Conservation (phyloP, 2,329 filamentous ascomycete species). For the Microsporum canis region DNA sequence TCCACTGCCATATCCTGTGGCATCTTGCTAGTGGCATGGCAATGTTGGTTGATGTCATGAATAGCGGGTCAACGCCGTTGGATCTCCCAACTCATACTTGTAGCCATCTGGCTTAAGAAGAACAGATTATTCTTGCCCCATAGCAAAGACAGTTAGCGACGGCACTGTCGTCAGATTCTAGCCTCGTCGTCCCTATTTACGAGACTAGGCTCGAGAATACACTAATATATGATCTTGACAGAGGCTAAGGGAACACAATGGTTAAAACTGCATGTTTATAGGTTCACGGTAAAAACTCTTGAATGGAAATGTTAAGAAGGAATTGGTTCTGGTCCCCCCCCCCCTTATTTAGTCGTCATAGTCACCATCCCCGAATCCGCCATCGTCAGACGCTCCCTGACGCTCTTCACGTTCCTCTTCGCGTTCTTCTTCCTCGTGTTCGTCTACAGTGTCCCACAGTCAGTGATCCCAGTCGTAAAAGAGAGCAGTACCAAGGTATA, state of each 20-base stretch:
- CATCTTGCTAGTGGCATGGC: conserved; percentile 40
- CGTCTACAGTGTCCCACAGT: background rate
- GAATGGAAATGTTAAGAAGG: too few species aligned
- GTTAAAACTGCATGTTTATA: too few species aligned
- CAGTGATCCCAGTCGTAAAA: background rate
- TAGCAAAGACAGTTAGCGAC: background rate
- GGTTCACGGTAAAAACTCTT: too few species aligned
- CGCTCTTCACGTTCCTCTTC: background rate
- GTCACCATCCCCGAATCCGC: background rate
- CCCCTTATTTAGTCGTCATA: background rate
- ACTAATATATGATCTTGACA: too few species aligned
- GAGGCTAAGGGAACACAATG: too few species aligned
- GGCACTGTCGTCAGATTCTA: background rate
- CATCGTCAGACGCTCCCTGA: background rate
- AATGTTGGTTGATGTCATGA: conserved; percentile 30
- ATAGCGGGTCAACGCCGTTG: conserved; percentile 4
- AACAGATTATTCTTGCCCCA: background rate
- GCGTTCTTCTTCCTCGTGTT: background rate
- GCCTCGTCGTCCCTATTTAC: background rate
- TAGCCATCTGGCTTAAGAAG: background rate
- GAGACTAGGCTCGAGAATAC: too few species aligned
- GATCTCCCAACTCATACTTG: background rate
- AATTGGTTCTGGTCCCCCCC: too few species aligned
- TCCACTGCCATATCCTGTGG: conserved; percentile 53
- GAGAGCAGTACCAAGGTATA: background rate